phyloP scores from a whole-genome alignment of 768 basidiomycete species.

The Trametes meyenii region DNA sequence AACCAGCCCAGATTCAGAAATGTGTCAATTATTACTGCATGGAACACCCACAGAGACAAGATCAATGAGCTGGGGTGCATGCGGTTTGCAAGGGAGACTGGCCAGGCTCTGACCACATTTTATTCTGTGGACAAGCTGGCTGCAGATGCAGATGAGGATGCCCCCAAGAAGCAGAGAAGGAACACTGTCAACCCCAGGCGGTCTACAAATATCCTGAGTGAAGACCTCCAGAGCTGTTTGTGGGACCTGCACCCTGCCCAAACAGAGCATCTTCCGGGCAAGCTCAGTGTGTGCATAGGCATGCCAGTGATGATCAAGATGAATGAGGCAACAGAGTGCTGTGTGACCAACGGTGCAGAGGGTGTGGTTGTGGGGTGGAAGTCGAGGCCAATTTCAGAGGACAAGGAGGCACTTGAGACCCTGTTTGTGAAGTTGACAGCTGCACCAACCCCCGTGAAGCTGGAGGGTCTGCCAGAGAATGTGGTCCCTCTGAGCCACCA shows the following conservation, averaged over 20 bases:
- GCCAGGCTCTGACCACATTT: too few species aligned
- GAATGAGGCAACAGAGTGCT: constrained; percentile 6
- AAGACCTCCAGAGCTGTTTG: too few species aligned
- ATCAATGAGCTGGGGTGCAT: too few species aligned
- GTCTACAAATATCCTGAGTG: too few species aligned
- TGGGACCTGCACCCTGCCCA: neutral
- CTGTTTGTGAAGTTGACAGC: constrained; percentile 28
- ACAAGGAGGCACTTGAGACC: constrained; percentile 19
- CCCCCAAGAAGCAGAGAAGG: too few species aligned
- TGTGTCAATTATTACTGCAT: too few species aligned
- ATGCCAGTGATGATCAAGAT: constrained; percentile 1
- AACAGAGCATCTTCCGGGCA: constrained; percentile 8
- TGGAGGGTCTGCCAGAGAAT: constrained; percentile 27
- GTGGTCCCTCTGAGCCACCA: constrained; percentile 26
- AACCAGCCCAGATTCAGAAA: too few species aligned
- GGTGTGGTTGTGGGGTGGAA: constrained; percentile 26
- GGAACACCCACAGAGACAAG: too few species aligned
- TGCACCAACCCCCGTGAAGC: constrained; percentile 11
- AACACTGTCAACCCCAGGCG: too few species aligned
- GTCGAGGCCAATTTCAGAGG: neutral
- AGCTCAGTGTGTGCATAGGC: neutral
- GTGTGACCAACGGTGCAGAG: constrained; percentile 25
- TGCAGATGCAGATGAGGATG: too few species aligned
- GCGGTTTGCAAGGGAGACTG: too few species aligned
- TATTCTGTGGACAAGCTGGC: too few species aligned